Evolutionary conservation across 768 basidiomycete genomes (phyloP).

Genomic region (Suillus brevipes): DNA sequence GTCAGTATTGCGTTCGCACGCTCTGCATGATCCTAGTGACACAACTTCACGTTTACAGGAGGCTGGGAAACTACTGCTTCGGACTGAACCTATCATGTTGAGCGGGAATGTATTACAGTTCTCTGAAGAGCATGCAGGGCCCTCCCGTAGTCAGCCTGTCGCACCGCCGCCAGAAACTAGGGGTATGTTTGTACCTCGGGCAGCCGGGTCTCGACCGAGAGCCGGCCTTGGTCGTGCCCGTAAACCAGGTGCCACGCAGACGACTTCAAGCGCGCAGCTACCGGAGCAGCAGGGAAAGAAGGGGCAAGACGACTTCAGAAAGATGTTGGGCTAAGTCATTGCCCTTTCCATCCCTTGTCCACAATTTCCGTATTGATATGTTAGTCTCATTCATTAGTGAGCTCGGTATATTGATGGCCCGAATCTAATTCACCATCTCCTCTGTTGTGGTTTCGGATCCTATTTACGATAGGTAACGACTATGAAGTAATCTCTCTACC

Average conservation of each 20-base stretch:
- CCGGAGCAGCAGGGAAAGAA: constrained; percentile 45
- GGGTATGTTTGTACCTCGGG: constrained; percentile 67
- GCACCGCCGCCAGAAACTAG: constrained; percentile 41
- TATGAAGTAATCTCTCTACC: not conserved
- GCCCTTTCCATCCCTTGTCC: not conserved
- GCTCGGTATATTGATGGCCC: not conserved
- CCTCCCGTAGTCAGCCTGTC: constrained; percentile 27
- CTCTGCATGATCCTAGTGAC: not conserved
- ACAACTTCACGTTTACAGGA: constrained; percentile 51
- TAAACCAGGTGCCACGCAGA: constrained; percentile 31
- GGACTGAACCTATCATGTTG: constrained; percentile 70
- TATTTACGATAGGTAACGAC: constrained; percentile 8
- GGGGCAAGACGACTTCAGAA: constrained; percentile 85
- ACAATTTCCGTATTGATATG: not conserved
- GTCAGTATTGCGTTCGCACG: constrained; percentile 38
- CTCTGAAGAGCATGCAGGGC: constrained; percentile 48
- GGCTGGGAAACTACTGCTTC: constrained; percentile 75
- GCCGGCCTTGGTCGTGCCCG: constrained; percentile 68
- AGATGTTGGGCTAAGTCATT: constrained; percentile 51
- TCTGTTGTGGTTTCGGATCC: not conserved
- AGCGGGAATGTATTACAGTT: constrained; percentile 61
- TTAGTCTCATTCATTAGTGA: not conserved
- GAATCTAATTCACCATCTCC: not conserved
- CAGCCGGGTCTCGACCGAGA: constrained; percentile 63
- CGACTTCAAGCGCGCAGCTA: constrained; percentile 18